Conservation (phyloP, 768 basidiomycete genomes). For the Pulveroboletus sp. region DNA sequence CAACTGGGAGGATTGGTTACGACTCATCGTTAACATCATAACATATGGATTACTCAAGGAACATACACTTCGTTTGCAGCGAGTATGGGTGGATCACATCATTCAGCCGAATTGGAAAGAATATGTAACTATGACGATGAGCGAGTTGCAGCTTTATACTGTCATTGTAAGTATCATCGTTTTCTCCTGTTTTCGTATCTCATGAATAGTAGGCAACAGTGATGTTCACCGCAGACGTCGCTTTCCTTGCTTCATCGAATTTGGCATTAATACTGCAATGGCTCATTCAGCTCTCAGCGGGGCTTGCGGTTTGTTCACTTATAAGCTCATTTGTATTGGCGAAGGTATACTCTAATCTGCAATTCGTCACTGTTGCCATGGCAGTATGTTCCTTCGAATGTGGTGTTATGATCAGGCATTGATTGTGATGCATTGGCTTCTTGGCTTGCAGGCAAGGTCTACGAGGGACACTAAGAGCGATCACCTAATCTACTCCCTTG, state of each 20-base stretch:
- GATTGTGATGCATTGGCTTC: neutral
- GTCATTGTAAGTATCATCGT: conserved; percentile 7
- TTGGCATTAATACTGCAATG: neutral
- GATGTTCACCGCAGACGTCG: neutral
- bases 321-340: neutral
- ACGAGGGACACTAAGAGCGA: too few species aligned
- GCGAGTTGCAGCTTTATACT: conserved; percentile 10
- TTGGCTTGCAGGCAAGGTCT: neutral
- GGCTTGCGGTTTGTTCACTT: neutral
- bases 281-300: neutral
- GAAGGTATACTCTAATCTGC: neutral
- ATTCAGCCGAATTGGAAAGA: conserved; percentile 15
- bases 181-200: neutral
- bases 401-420: neutral
- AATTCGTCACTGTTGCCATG: neutral
- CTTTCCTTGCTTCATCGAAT: neutral
- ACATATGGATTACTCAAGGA: conserved; percentile 6
- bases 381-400: neutral
- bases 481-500: neutral
- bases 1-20: neutral
- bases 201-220: neutral
- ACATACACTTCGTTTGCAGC: conserved; percentile 12
- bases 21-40: neutral
- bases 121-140: conserved; percentile 2
- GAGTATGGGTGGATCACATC: conserved; percentile 10